phyloP scores from a whole-genome alignment of 2,329 filamentous ascomycete species.

The Venturia carpophila region DNA sequence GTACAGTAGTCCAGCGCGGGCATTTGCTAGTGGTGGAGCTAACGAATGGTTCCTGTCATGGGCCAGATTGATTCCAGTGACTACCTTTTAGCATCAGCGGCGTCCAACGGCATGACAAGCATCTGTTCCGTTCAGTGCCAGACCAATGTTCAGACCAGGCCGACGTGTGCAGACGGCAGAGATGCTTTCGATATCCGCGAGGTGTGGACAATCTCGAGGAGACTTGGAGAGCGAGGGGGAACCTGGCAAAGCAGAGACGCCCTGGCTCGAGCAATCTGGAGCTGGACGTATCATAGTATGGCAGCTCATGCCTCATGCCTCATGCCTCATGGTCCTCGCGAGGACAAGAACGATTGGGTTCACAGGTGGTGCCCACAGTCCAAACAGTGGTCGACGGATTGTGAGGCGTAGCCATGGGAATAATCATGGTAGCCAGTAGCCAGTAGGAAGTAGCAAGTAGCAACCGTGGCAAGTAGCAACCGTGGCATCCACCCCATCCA shows the following conservation, averaged over 20 bases:
- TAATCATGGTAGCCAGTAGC: too few relatives aligned
- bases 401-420: background rate
- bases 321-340: background rate
- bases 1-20: background rate
- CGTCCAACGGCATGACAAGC: conserved; percentile 4
- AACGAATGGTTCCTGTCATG: background rate
- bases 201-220: background rate
- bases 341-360: background rate
- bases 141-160: background rate
- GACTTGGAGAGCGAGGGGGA: background rate
- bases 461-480: too few relatives aligned
- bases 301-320: background rate
- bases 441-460: too few relatives aligned
- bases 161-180: background rate
- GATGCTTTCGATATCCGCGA: background rate
- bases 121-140: background rate
- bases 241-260: background rate
- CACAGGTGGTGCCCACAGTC: background rate
- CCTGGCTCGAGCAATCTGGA: background rate
- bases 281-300: background rate
- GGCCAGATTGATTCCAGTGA: background rate
- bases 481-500: background rate
- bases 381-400: background rate
- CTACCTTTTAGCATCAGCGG: background rate
- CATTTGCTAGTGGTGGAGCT: background rate